Conservation (phyloP, 768 basidiomycete species). For the Termitomyces sp. region DNA sequence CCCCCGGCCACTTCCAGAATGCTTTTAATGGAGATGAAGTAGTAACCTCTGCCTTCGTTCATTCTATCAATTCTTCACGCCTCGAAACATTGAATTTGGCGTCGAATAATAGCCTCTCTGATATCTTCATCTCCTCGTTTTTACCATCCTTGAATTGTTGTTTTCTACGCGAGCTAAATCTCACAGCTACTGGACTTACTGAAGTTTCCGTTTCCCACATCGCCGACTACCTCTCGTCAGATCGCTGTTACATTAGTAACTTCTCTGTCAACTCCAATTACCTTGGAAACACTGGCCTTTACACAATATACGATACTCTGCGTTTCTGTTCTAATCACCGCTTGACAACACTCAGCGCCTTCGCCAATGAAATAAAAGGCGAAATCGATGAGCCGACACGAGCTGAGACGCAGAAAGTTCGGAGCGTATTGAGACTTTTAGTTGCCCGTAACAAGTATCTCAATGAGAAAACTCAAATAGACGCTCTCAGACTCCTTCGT, state of each 20-base stretch:
- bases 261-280: slow-evolving; percentile 56
- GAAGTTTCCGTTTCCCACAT: slow-evolving; percentile 37
- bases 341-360: slow-evolving; percentile 45
- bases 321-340: slow-evolving; percentile 36
- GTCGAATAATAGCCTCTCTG: slow-evolving; percentile 45
- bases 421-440: slow-evolving; percentile 25
- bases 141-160: slow-evolving; percentile 46
- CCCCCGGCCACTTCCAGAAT: slow-evolving; percentile 16
- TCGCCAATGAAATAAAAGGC: slow-evolving; percentile 29
- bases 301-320: slow-evolving; percentile 42
- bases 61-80: slow-evolving; percentile 51
- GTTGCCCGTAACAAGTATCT: slow-evolving; percentile 41
- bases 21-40: slow-evolving; percentile 27
- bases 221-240: slow-evolving; percentile 46
- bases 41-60: slow-evolving; percentile 36
- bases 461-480: slow-evolving; percentile 33
- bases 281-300: slow-evolving; percentile 42
- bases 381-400: slow-evolving; percentile 2
- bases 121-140: slow-evolving; percentile 46
- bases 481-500: slow-evolving; percentile 48
- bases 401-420: slow-evolving; percentile 24
- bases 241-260: slow-evolving; percentile 43
- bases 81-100: slow-evolving; percentile 50
- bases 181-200: slow-evolving; percentile 51
- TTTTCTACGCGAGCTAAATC: slow-evolving; percentile 48